Conservation (phyloP, 345 rosid species). For the Hibiscus tridactylites region DNA sequence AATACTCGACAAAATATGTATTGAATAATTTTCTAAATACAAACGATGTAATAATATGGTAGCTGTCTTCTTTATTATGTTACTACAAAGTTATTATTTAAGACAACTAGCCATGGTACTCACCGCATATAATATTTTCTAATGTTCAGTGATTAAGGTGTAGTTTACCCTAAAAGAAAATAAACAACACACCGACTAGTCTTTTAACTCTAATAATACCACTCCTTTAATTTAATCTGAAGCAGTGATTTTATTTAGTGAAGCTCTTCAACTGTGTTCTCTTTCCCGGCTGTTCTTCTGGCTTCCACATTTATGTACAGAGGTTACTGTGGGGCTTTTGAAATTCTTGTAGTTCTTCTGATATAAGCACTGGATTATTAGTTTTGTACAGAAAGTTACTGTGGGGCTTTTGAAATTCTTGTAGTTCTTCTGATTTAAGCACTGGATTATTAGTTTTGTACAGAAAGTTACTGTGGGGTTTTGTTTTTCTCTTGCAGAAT, state of each 20-base stretch:
- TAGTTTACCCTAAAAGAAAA: too few species aligned
- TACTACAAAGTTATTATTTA: too few species aligned
- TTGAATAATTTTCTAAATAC: too few species aligned
- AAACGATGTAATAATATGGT: too few species aligned
- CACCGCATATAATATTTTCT: too few species aligned
- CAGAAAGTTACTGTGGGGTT: background rate
- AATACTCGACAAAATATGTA: too few species aligned
- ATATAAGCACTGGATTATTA: background rate
- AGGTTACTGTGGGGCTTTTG: conserved; percentile 12
- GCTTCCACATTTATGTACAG: background rate
- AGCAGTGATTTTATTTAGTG: background rate
- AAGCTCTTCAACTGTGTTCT: background rate
- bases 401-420: conserved; percentile 1
- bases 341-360: conserved; percentile 7
- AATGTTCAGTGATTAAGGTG: too few species aligned
- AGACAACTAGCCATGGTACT: too few species aligned
- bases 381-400: background rate
- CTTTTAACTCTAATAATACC: too few species aligned
- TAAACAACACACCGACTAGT: too few species aligned
- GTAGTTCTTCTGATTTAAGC: conserved; percentile 3
- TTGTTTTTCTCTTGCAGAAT: conserved; percentile 10
- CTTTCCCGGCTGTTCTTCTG: conserved; percentile 3
- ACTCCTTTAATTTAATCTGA: background rate
- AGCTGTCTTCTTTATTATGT: too few species aligned
- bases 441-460: background rate